These are phyloP conservation scores for Colletotrichum sp. DNA, from an alignment of 2,329 filamentous ascomycete genomes.

Conservation along the genomic window DNA sequence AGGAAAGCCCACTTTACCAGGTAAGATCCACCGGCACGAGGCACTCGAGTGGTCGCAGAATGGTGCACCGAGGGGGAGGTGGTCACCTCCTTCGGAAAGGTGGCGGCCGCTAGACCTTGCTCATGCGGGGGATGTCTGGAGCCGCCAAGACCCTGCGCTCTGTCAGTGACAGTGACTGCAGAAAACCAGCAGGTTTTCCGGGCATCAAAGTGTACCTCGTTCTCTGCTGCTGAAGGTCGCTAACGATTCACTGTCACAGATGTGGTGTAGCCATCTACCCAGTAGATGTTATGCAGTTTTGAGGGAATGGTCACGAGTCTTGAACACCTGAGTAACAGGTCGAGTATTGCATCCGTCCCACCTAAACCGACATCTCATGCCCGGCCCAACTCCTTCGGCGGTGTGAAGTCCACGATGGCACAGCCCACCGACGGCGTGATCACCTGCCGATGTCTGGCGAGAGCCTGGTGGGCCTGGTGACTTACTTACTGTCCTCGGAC, in stretches of 20 bases:
- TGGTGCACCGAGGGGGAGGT: slow-evolving; percentile 1
- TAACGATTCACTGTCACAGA: background rate
- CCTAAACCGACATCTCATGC: background rate
- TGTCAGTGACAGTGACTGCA: background rate
- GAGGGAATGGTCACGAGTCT: background rate
- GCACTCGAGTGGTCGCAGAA: slow-evolving; percentile 18
- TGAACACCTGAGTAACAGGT: background rate
- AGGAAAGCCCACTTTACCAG: slow-evolving; percentile 9
- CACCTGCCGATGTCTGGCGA: slow-evolving; percentile 11
- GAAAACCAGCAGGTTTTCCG: background rate
- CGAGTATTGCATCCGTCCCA: background rate
- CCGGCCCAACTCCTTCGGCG: background rate
- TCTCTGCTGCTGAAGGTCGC: background rate
- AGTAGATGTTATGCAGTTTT: background rate
- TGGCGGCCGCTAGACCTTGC: background rate
- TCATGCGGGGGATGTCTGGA: slow-evolving; percentile 15
- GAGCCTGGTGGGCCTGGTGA: slow-evolving; percentile 6
- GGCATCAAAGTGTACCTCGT: background rate
- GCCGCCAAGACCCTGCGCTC: slow-evolving; percentile 18
- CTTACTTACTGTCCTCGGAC: background rate
- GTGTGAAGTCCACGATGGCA: slow-evolving; percentile 9
- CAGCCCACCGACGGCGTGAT: background rate
- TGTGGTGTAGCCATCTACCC: background rate
- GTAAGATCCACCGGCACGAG: slow-evolving; percentile 21
- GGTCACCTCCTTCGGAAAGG: background rate